A percentile compares a stretch with the other conserved stretches of the same genome.
Conservation (phyloP, 2,329 filamentous ascomycete species). For the Xylariaceae sp. region DNA sequence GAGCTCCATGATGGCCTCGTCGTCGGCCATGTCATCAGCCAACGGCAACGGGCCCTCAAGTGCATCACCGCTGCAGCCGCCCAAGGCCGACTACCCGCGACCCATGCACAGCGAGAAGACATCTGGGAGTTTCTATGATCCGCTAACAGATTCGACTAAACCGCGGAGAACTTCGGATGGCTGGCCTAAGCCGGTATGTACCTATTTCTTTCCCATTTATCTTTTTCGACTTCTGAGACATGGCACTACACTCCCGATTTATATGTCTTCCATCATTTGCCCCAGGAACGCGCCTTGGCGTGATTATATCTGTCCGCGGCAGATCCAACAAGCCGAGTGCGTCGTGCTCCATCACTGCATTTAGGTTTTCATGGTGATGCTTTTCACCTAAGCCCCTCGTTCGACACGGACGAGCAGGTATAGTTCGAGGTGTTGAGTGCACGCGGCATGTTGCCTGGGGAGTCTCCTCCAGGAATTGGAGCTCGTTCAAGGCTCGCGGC, state of each 20-base stretch:
- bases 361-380: background rate
- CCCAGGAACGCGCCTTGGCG: background rate
- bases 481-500: no score
- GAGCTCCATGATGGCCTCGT: slow-evolving; percentile 33
- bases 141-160: slow-evolving; percentile 42
- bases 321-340: no score
- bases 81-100: slow-evolving; percentile 34
- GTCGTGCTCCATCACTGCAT: background rate
- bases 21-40: slow-evolving; percentile 28
- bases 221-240: background rate
- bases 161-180: slow-evolving; percentile 37
- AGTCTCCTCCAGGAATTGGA: no score
- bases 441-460: no score
- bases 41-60: slow-evolving; percentile 30
- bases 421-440: no score
- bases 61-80: slow-evolving; percentile 35
- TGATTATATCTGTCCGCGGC: background rate
- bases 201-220: slow-evolving; percentile 3
- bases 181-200: slow-evolving; percentile 34
- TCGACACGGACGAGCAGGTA: no score
- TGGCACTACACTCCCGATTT: background rate
- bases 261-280: background rate
- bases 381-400: no score
- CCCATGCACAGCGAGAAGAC: slow-evolving; percentile 36
- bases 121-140: slow-evolving; percentile 44